A percentile compares a stretch with the other conserved stretches of the same genome.
Conservation (phyloP, 148 eudicot species). For the Heliamphora exappendiculata region DNA sequence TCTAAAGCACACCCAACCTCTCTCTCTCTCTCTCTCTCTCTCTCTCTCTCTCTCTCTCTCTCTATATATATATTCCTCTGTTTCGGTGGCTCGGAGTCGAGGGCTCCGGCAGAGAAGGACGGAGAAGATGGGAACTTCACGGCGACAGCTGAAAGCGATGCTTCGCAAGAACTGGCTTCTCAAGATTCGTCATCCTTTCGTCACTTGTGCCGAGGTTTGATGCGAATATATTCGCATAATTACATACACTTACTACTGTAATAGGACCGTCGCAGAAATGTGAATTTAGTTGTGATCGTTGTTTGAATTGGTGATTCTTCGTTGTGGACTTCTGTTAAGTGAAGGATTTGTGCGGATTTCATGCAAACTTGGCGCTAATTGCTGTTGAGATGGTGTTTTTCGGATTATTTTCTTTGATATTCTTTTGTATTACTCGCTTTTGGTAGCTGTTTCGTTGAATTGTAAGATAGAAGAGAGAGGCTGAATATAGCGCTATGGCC, state of each 20-base stretch:
- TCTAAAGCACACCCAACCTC: background rate
- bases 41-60: constrained; percentile 4
- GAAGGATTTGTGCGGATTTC: background rate
- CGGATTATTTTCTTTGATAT: background rate
- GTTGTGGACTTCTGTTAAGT: background rate
- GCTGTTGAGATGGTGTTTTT: background rate
- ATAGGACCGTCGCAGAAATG: background rate
- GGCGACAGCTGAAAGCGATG: constrained; percentile 77
- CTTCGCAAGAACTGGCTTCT: constrained; percentile 95
- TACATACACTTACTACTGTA: background rate
- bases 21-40: background rate
- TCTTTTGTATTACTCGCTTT: background rate
- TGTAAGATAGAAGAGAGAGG: no score
- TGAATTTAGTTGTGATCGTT: background rate
- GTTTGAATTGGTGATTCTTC: background rate
- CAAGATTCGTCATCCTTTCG: constrained; percentile 84
- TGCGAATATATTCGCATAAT: background rate
- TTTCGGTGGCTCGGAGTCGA: background rate
- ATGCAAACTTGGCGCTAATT: background rate
- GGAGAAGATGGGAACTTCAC: constrained; percentile 33
- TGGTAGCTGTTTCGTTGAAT: background rate
- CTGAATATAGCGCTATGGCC: no score
- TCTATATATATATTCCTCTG: background rate
- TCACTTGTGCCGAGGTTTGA: constrained; percentile 71
- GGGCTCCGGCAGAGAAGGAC: constrained; percentile 11